Evolutionary conservation across 2,329 filamentous ascomycete genomes (phyloP), one percentile per base, ranked within the genome.

Genomic region (Cladosporium sp.): DNA sequence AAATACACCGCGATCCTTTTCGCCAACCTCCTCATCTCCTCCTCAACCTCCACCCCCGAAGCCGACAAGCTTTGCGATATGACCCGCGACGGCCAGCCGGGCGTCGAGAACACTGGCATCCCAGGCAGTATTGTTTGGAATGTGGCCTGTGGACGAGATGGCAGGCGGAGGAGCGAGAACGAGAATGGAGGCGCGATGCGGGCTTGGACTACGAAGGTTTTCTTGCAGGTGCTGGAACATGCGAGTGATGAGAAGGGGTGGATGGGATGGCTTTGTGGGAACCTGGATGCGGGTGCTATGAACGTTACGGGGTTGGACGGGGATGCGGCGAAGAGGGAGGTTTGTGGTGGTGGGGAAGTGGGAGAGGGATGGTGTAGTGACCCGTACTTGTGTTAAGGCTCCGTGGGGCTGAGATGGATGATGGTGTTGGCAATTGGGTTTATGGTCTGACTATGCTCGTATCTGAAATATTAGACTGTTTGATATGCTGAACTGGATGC

Each of bases 281-380:
- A 63, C 25, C 20, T 70, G 22, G 58, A 64, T 44, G 47, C 47
- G 3, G 58, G 54, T 7, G 51, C 57, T 1, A 60, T 69, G 65
- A 53, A 61, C 17, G 56, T 42, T 8, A 61, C 63, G 4, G 66
- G 66, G 6, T 15, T 68, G n/a, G 59, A 65, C 58, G 66, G 63
- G 12, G 20, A 50, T 17, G 35, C 48, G 28, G 60, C 66, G 4
- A 58, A 55, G 50, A 28, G n/a, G 28, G 45, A 48, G 45, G 28
- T 48, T 32, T 48, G 45, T 22, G 45, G 45, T 7, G 25, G 28
- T 8, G 45, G 9, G 25, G 20, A 19, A 12, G 19, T 48, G 34
- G 45, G 45, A 17, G 45, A 48, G 17, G 13, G 28, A 15, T 45
- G 42, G 24, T 45, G 42, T 8, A 19, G 42, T 45, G 42, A 45